Evolutionary conservation across 345 rosid species (phyloP).

Genomic region (Lepidium sativum): DNA sequence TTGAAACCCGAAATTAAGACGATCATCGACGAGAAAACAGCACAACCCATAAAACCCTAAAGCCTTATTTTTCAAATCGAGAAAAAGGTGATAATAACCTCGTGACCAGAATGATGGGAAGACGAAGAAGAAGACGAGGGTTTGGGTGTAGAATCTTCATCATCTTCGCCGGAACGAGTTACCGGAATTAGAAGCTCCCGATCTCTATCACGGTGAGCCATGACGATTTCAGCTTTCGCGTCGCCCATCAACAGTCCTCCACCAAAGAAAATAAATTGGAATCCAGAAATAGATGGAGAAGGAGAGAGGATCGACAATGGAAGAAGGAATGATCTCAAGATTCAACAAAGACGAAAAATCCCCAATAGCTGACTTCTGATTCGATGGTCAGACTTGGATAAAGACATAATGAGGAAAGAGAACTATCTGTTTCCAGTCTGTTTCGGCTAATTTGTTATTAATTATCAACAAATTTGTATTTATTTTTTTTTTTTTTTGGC

Average conservation of each 20-base stretch:
- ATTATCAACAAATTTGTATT: no score
- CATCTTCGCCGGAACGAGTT: slow-evolving; percentile 36
- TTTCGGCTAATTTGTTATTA: slow-evolving; percentile 3
- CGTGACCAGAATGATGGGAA: slow-evolving; percentile 71
- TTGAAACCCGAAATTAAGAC: slow-evolving; percentile 13
- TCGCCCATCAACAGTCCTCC: slow-evolving; percentile 53
- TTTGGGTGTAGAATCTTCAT: slow-evolving; percentile 39
- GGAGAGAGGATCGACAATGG: slow-evolving; percentile 3
- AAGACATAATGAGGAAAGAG: background rate
- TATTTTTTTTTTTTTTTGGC: no score
- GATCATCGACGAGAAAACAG: background rate
- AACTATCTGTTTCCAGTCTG: slow-evolving; percentile 20
- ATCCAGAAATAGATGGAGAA: background rate
- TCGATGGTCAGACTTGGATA: background rate
- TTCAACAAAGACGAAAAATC: slow-evolving; percentile 4
- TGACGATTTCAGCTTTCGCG: slow-evolving; percentile 59
- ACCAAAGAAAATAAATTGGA: background rate
- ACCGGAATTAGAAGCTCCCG: slow-evolving; percentile 92
- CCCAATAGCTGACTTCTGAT: background rate
- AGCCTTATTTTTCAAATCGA: background rate
- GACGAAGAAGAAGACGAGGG: slow-evolving; percentile 67
- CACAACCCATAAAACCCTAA: background rate
- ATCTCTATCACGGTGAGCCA: slow-evolving; percentile 73
- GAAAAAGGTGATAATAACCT: slow-evolving; percentile 32
- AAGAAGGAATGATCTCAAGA: slow-evolving; percentile 11